phyloP scores from a whole-genome alignment of 139 green algal genomes.

The Penium margaritaceum region DNA sequence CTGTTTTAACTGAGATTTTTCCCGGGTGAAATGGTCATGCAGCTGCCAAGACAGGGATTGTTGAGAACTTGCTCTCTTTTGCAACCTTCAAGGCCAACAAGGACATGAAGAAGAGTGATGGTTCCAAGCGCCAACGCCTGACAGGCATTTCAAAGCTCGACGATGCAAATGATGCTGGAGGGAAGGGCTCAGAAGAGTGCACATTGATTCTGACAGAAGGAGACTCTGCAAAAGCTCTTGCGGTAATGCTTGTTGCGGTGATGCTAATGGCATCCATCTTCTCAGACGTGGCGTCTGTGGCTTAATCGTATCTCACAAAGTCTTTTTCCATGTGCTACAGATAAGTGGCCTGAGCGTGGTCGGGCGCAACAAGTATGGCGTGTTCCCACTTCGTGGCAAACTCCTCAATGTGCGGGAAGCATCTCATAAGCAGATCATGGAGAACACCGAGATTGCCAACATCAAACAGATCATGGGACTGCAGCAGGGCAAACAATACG shows the following conservation, averaged over 20 bases:
- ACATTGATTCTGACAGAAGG: conserved; percentile 99
- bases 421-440: conserved; percentile 73
- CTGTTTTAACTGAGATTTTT: too few relatives aligned
- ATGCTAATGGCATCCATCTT: too few relatives aligned
- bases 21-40: too few relatives aligned
- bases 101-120: conserved; percentile 94
- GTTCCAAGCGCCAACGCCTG: conserved; percentile 70
- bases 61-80: conserved; percentile 80
- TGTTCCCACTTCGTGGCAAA: conserved; percentile 97
- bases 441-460: conserved; percentile 92
- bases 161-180: conserved; percentile 94
- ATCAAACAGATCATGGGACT: conserved; percentile 99
- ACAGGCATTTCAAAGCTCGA: conserved; percentile 91
- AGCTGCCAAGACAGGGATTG: conserved; percentile 61
- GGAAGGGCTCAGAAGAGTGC: conserved; percentile 73
- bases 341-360: conserved; percentile 86
- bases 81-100: conserved; percentile 84
- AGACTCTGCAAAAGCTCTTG: conserved; percentile 93
- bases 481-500: conserved; percentile 90
- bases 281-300: too few relatives aligned
- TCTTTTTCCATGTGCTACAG: too few relatives aligned
- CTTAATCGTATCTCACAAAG: too few relatives aligned
- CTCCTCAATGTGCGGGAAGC: conserved; percentile 98
- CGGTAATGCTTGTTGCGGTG: too few relatives aligned
- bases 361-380: conserved; percentile 86